Evolutionary conservation across 2,329 filamentous ascomycete genomes (phyloP).

Genomic region (Botrytis paeoniae): DNA sequence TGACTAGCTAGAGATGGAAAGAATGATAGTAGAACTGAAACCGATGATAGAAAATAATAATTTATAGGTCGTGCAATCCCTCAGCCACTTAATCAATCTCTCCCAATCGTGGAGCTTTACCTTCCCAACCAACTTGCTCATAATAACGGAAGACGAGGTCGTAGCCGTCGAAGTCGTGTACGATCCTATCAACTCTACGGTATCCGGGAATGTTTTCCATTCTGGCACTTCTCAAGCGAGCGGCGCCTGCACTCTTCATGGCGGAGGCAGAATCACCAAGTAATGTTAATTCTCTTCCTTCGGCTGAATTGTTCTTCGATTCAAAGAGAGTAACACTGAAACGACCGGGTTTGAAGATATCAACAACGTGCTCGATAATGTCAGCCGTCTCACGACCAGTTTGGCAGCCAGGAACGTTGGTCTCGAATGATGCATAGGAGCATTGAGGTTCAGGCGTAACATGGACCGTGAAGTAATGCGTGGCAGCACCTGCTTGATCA

Average conservation of each 20-base stretch:
- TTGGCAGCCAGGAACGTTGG: constrained; percentile 88
- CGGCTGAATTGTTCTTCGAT: constrained; percentile 59
- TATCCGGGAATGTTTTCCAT: constrained; percentile 80
- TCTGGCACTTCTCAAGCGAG: constrained; percentile 45
- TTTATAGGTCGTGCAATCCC: neutral
- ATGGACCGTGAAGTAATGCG: constrained; percentile 96
- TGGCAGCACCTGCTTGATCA: constrained; percentile 48
- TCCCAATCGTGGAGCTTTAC: constrained; percentile 35
- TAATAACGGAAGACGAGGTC: constrained; percentile 97
- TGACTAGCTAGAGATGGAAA: constrained; percentile 8
- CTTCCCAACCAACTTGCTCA: constrained; percentile 74
- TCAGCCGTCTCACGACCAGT: constrained; percentile 85
- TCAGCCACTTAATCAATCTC: constrained; percentile 31
- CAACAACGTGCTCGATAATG: constrained; percentile 88
- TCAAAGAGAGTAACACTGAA: constrained; percentile 98
- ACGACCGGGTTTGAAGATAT: constrained; percentile 95
- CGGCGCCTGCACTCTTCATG: constrained; percentile 44
- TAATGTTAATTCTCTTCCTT: constrained; percentile 28
- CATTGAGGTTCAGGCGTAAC: constrained; percentile 96
- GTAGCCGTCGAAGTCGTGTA: constrained; percentile 96
- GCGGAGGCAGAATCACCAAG: constrained; percentile 39
- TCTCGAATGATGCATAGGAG: constrained; percentile 97
- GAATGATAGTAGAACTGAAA: neutral
- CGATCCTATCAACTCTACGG: constrained; percentile 85
- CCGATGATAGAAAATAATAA: neutral